Percentiles rank a stretch among this genome's conserved stretches.
Evolutionary conservation across 805 yeast species (phyloP).

Genomic region (Nakazawaea ambrosiae): DNA sequence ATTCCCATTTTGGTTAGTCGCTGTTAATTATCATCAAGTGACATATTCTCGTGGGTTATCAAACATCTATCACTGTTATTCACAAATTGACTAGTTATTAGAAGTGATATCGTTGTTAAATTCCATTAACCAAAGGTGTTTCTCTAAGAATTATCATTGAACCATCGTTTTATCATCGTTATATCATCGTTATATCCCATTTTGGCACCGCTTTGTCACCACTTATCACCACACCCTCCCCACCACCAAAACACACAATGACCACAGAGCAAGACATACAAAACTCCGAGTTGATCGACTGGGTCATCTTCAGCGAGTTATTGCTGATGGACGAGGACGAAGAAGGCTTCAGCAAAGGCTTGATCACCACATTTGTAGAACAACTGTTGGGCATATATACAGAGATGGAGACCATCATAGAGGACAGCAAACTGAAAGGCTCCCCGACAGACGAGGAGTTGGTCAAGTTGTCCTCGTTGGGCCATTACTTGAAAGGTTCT

Average conservation of each 20-base stretch:
- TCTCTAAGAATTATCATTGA: too few species aligned
- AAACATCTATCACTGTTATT: too few species aligned
- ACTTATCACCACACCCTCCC: too few species aligned
- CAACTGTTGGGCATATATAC: conserved; percentile 79
- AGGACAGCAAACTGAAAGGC: conserved; percentile 9
- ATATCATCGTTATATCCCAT: too few species aligned
- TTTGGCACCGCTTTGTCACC: too few species aligned
- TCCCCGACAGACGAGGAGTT: conserved; percentile 33
- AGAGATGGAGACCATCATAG: conserved; percentile 57
- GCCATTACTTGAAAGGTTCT: conserved; percentile 92
- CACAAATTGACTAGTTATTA: too few species aligned
- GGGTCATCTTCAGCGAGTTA: conserved; percentile 83
- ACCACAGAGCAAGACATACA: conserved; percentile 24
- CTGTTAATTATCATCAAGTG: too few species aligned
- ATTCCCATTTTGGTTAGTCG: too few species aligned
- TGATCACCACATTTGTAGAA: conserved; percentile 79
- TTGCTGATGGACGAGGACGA: conserved; percentile 96
- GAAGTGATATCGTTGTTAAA: too few species aligned
- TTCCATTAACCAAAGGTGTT: too few species aligned
- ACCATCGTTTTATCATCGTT: too few species aligned
- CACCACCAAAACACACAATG: not conserved
- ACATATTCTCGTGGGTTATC: too few species aligned
- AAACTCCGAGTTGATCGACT: conserved; percentile 67
- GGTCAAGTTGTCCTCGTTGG: conserved; percentile 60
- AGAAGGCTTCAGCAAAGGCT: conserved; percentile 75